Evolutionary conservation across 208 protist genomes (phyloP).

Genomic region (Angomonas desouzai): DNA sequence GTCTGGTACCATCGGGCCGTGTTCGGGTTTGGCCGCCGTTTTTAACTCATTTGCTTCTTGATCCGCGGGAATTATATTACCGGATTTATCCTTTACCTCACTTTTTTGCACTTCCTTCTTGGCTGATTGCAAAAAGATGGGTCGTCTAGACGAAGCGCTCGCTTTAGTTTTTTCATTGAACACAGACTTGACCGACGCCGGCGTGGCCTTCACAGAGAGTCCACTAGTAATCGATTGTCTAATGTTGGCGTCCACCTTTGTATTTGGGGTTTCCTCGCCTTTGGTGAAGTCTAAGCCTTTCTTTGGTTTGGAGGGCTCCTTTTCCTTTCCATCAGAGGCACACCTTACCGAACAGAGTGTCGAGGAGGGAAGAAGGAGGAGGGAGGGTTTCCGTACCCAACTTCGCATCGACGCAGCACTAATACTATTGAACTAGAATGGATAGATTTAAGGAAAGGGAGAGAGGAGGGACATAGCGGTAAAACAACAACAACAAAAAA

Average conservation of each 20-base stretch:
- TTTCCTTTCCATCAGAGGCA: neutral
- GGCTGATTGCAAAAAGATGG: conserved; percentile 1
- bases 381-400: neutral
- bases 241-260: neutral
- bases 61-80: neutral
- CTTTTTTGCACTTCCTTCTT: neutral
- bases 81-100: neutral
- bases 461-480: neutral
- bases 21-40: conserved; percentile 26
- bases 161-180: neutral
- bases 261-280: neutral
- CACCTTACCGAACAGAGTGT: neutral
- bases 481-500: neutral
- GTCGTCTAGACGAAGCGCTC: neutral
- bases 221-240: neutral
- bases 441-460: neutral
- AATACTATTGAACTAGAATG: no score
- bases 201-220: neutral
- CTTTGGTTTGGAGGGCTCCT: neutral
- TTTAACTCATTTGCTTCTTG: conserved; percentile 9
- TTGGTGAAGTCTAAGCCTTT: neutral
- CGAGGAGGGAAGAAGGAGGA: neutral
- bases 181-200: neutral
- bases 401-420: neutral
- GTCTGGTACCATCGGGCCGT: conserved; percentile 63